Conservation (phyloP, 1,284 basidiomycete species). For the Mycena sp. region DNA sequence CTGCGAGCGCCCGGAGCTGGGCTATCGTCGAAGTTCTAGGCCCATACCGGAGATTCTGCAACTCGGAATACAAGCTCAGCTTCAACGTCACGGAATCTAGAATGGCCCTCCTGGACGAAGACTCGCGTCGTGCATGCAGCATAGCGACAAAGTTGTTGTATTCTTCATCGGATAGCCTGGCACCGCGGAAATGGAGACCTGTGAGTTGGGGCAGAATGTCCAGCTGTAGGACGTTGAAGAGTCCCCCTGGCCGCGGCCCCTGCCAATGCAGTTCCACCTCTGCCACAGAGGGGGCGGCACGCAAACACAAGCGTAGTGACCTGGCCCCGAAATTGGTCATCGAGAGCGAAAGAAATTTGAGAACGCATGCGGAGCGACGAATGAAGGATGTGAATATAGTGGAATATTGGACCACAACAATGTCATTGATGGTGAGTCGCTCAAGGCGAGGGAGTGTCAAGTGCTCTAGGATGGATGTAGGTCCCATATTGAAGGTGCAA, state of each 20-base stretch:
- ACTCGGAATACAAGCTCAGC: background rate
- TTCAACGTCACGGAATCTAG: background rate
- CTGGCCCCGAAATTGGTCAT: background rate
- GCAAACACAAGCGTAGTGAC: background rate
- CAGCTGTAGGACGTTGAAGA: background rate
- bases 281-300: background rate
- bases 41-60: background rate
- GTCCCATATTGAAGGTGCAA: background rate
- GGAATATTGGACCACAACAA: background rate
- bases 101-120: background rate
- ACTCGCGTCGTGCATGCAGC: background rate
- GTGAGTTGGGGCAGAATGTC: background rate
- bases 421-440: background rate
- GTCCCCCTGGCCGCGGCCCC: background rate
- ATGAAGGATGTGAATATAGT: background rate
- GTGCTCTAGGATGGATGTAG: background rate
- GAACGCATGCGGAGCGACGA: background rate
- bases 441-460: constrained; percentile 10
- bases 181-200: background rate
- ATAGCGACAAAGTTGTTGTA: background rate
- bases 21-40: background rate
- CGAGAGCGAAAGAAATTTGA: background rate
- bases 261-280: background rate
- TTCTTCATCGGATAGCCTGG: background rate
- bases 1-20: background rate